These are phyloP conservation scores for Stephanodiscus minutulus DNA, from an alignment of 108 stramenopile species.

Conservation along the genomic window DNA sequence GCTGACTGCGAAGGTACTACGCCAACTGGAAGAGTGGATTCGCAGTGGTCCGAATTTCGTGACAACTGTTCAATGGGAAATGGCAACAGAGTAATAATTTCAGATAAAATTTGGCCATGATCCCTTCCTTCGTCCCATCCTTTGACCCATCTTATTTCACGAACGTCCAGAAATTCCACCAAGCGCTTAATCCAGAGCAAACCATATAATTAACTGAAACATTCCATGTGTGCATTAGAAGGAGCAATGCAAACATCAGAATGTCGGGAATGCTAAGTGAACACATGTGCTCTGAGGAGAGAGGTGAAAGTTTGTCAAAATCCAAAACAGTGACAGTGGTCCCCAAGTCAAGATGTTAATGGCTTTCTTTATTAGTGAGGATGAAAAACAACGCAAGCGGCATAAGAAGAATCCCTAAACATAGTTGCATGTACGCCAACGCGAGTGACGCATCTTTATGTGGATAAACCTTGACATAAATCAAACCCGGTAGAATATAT, in stretches of 20 bases:
- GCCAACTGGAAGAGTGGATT: conserved; percentile 38
- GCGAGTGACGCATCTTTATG: conserved; percentile 14
- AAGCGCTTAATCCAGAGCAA: too few species aligned
- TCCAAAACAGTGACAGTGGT: background rate
- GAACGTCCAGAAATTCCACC: too few species aligned
- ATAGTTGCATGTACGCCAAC: conserved; percentile 45
- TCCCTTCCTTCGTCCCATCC: background rate
- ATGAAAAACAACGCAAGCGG: conserved; percentile 52
- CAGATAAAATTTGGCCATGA: background rate
- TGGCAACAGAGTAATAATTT: conserved; percentile 35
- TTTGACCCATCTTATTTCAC: too few species aligned
- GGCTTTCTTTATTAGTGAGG: background rate
- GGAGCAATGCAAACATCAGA: too few species aligned
- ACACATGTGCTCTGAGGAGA: too few species aligned
- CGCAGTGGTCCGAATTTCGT: conserved; percentile 19
- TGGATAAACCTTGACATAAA: conserved; percentile 54
- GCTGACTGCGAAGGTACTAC: conserved; percentile 14
- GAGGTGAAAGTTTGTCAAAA: too few species aligned
- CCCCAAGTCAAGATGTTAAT: conserved; percentile 1
- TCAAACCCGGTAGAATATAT: conserved; percentile 68
- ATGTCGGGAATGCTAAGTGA: too few species aligned
- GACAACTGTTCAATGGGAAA: conserved; percentile 25
- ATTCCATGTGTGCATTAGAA: too few species aligned
- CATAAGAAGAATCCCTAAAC: conserved; percentile 49
- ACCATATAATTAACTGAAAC: too few species aligned